Conservation (phyloP, 1,284 basidiomycete species). For the Cutaneotrichosporon dermatis region DNA sequence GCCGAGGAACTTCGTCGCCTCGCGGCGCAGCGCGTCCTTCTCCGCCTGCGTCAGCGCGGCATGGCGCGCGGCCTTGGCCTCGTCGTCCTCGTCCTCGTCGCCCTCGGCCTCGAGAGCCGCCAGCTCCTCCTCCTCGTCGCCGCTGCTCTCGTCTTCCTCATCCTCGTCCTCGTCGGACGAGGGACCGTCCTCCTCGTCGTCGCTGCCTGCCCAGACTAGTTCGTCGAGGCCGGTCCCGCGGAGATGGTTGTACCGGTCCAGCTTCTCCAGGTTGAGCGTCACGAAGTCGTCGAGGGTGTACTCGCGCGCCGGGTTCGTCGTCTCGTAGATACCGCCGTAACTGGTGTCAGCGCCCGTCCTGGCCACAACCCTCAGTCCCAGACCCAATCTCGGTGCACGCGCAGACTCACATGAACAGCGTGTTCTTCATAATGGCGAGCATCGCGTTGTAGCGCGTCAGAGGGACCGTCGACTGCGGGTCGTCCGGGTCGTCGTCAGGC, state of each 20-base stretch:
- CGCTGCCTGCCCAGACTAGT: constrained; percentile 59
- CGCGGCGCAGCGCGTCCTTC: constrained; percentile 55
- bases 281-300: constrained; percentile 84
- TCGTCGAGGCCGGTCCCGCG: constrained; percentile 63
- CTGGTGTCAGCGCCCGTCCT: constrained; percentile 48
- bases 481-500: constrained; percentile 46
- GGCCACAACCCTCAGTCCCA: too few relatives aligned
- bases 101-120: constrained; percentile 28
- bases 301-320: constrained; percentile 61
- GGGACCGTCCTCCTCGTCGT: constrained; percentile 51
- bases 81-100: constrained; percentile 30
- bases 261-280: constrained; percentile 69
- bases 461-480: constrained; percentile 67
- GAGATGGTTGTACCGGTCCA: constrained; percentile 69
- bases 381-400: too few relatives aligned
- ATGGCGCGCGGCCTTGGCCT: constrained; percentile 23
- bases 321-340: constrained; percentile 82
- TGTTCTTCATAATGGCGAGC: constrained; percentile 80
- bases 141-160: constrained; percentile 28
- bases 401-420: constrained; percentile 68
- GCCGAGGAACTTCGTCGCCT: constrained; percentile 69
- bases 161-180: constrained; percentile 56
- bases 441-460: constrained; percentile 85
- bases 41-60: constrained; percentile 27
- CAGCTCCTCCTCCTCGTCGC: constrained; percentile 33